phyloP scores from a whole-genome alignment of 208 protist genomes.

The Strigomonas culicis region DNA sequence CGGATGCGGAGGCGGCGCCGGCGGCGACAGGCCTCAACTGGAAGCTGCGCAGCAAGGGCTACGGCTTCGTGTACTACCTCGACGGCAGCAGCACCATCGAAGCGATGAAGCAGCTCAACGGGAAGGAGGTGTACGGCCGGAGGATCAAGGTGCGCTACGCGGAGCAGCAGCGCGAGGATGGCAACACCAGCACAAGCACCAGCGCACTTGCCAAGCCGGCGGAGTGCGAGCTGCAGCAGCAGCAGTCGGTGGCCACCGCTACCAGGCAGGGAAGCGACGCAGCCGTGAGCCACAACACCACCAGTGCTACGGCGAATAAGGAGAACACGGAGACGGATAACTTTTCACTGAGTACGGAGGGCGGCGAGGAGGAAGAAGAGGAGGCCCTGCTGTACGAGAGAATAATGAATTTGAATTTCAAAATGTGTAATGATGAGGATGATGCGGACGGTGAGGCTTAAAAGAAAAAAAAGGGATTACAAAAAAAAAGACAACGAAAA shows the following conservation, averaged over 20 bases:
- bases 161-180: slow-evolving; percentile 31
- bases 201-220: neutral
- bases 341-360: slow-evolving; percentile 1
- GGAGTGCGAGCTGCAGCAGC: neutral
- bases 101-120: slow-evolving; percentile 56
- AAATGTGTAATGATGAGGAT: neutral
- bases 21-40: neutral
- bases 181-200: neutral
- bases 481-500: slow-evolving; percentile 5
- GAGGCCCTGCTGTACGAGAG: neutral
- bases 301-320: neutral
- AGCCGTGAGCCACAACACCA: neutral
- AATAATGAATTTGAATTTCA: neutral
- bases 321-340: neutral
- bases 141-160: slow-evolving; percentile 66
- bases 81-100: slow-evolving; percentile 35
- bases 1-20: no score
- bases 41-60: slow-evolving; percentile 52
- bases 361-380: neutral
- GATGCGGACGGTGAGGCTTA: neutral
- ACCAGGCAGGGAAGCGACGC: neutral
- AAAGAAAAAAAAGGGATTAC: slow-evolving; percentile 10
- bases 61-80: slow-evolving; percentile 81
- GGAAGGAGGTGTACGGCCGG: slow-evolving; percentile 36
- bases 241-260: neutral